Evolutionary conservation across 257 asterid species (phyloP).

Genomic region (Nicotiana sylvestris): DNA sequence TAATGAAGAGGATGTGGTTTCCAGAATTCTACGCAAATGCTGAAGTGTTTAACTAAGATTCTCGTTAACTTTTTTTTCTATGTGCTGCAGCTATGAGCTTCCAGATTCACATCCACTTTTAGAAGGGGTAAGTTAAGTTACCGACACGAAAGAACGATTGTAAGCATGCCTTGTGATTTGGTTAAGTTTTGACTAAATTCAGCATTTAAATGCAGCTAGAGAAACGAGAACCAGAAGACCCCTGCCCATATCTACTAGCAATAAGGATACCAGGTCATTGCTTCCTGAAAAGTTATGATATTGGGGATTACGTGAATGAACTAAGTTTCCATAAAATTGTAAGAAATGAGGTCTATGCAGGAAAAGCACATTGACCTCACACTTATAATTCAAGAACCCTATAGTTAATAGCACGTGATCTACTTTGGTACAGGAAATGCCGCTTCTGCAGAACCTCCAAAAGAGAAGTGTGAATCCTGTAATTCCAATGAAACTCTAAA

Average conservation of each 20-base stretch:
- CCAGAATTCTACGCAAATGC: background rate
- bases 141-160: background rate
- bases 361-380: background rate
- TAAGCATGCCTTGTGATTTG: background rate
- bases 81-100: conserved; percentile 25
- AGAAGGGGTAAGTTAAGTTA: conserved; percentile 19
- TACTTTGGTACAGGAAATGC: conserved; percentile 5
- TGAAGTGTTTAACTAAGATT: background rate
- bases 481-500: background rate
- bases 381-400: background rate
- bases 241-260: conserved; percentile 27
- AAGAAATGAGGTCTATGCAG: background rate
- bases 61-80: background rate
- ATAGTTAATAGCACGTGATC: background rate
- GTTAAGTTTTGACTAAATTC: background rate
- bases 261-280: conserved; percentile 26
- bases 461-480: background rate
- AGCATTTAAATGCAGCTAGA: conserved; percentile 23
- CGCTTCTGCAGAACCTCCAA: background rate
- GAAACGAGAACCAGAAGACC: conserved; percentile 18
- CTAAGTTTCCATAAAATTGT: background rate
- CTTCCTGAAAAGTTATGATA: background rate
- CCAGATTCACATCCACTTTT: conserved; percentile 25
- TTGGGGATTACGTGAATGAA: background rate
- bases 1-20: background rate